Base-by-base conservation (phyloP, 2,329 filamentous ascomycete species). In the Juglanconis oblonga region DNA sequence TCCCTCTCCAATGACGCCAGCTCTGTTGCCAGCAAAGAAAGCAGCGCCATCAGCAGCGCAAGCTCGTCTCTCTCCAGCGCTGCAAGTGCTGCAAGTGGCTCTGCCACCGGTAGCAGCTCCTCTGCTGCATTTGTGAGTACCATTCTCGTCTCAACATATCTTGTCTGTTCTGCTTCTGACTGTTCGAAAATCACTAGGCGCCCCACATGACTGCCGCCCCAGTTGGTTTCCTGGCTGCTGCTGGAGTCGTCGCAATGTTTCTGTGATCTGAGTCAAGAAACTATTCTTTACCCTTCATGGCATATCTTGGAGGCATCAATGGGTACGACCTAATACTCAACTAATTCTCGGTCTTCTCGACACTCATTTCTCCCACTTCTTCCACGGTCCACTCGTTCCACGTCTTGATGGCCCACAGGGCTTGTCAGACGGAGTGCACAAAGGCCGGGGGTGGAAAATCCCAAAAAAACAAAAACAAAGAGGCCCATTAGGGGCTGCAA, bases 231-330 rank as follows among this genome's bases (percentile, higher is more conserved):
- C 62, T 83, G 45, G 80, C 79, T 55, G 80, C 77, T 29, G 80
- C 78, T 24, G 81, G 80, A 68, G 61, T 83, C 50, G 80, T 78
- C 45, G 78, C 74, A 63, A 67, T 81, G 62, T 71, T 83, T 61
- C 75, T 83, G 24, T 24, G 24, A 24, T 24, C 61, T 83, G 79
- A 77, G 64, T 42, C 17, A 50, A 29, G 62, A 51, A 35, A 45
- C 10, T 33, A n/a, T 52, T 52, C 33, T 51, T 48, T 48, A 40
- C 32, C 48, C 9, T 49, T 55, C n/a, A 51, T 38, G 53, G 47
- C 35, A 29, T 40, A 32, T 40, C 44, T 52, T 48, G 47, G 54
- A 40, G 49, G 47, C 17, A 33, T 29, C 35, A 24, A 36, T 11
- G 50, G 49, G 53, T 50, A 61, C 13, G 17, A 38, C 52, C 36